These are phyloP conservation scores for Tuber borchii DNA, from an alignment of 495 filamentous ascomycete species.

Conservation along the genomic window DNA sequence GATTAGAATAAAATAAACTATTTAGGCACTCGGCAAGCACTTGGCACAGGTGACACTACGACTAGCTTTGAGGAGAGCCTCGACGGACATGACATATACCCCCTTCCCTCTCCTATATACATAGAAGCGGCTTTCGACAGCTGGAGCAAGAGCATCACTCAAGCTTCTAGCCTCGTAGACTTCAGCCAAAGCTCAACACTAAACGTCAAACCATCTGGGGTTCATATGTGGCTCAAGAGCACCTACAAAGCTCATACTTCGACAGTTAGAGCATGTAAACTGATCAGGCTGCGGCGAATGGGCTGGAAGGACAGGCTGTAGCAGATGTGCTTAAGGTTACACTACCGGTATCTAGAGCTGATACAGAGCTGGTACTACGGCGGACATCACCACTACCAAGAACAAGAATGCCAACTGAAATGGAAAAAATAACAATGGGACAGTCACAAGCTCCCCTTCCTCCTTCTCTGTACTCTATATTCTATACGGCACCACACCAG, in stretches of 20 bases:
- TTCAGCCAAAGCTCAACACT: slow-evolving; percentile 57
- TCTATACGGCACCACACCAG: not conserved
- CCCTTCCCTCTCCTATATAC: slow-evolving; percentile 40
- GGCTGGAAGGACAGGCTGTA: too few species aligned
- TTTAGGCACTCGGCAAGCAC: slow-evolving; percentile 44
- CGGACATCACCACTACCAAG: too few species aligned
- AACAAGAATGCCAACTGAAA: slow-evolving; percentile 25
- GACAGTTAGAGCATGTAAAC: too few species aligned
- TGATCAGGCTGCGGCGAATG: too few species aligned
- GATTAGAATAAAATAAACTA: not conserved
- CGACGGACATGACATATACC: slow-evolving; percentile 51
- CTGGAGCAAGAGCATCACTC: slow-evolving; percentile 47
- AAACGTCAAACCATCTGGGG: slow-evolving; percentile 51
- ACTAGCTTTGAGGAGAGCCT: slow-evolving; percentile 51
- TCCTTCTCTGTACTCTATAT: slow-evolving; percentile 5
- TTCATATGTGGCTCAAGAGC: slow-evolving; percentile 54
- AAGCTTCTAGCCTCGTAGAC: slow-evolving; percentile 48
- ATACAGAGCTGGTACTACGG: too few species aligned
- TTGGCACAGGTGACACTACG: slow-evolving; percentile 52
- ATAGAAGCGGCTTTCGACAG: not conserved
- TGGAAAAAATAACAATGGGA: not conserved
- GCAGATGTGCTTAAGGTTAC: too few species aligned
- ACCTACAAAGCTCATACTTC: slow-evolving; percentile 48
- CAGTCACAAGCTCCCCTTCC: not conserved
- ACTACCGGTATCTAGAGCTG: too few species aligned